A percentile compares a stretch with the other conserved stretches of the same genome.
Conservation (phyloP, 805 yeast species). For the Danielozyma ontarioensis region DNA sequence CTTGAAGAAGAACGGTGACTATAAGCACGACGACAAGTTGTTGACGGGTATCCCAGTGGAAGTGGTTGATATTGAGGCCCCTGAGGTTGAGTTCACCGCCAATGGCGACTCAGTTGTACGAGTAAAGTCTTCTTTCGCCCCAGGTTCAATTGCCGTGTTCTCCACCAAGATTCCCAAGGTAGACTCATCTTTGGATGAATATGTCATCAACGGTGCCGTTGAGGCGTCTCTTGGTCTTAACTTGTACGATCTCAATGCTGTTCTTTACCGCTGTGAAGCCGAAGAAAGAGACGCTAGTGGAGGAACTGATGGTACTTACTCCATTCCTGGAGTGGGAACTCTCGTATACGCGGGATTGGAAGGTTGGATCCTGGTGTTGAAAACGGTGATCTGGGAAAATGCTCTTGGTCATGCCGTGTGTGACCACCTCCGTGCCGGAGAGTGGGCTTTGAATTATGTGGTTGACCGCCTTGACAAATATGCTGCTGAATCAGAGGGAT, state of each 20-base stretch:
- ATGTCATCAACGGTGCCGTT: constrained; percentile 68
- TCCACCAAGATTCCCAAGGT: constrained; percentile 66
- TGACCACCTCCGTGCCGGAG: constrained; percentile 73
- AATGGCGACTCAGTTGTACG: constrained; percentile 47
- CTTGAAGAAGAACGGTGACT: constrained; percentile 50
- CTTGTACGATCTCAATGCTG: constrained; percentile 66
- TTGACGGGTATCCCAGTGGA: constrained; percentile 66
- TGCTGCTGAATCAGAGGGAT: constrained; percentile 37
- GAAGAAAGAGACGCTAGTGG: constrained; percentile 82
- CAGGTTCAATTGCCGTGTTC: constrained; percentile 86
- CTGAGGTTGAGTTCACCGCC: constrained; percentile 34
- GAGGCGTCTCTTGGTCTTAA: constrained; percentile 61
- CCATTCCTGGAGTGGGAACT: constrained; percentile 67
- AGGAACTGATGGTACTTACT: constrained; percentile 70
- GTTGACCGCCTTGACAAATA: constrained; percentile 58
- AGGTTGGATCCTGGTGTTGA: constrained; percentile 80
- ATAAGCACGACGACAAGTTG: constrained; percentile 28
- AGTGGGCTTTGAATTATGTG: constrained; percentile 84
- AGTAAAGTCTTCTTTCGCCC: constrained; percentile 58
- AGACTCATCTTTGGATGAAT: constrained; percentile 58
- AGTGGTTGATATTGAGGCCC: constrained; percentile 47
- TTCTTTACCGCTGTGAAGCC: constrained; percentile 73
- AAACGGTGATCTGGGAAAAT: constrained; percentile 57
- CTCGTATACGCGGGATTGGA: constrained; percentile 86
- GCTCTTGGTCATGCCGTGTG: constrained; percentile 82